Percentiles rank a stretch among this genome's conserved stretches.
These are phyloP conservation scores for Mortierella sp. DNA, from an alignment of 371 early-diverging fungal species.

Conservation along the genomic window DNA sequence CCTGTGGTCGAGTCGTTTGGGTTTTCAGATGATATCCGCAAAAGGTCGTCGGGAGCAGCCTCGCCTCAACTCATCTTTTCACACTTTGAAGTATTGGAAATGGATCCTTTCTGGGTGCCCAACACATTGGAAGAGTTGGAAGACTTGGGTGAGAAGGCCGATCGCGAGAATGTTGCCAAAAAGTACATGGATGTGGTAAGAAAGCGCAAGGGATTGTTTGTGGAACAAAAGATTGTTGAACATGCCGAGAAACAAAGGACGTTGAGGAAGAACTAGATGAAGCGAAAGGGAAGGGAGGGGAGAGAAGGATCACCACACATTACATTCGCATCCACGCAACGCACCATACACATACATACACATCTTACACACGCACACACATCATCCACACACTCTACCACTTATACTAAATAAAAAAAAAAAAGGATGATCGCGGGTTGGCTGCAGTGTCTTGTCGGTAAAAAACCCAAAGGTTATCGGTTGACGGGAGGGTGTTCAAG, in stretches of 20 bases:
- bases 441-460: no score
- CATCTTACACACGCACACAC: no score
- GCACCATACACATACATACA: no score
- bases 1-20: slow-evolving; percentile 99
- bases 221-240: slow-evolving; percentile 91
- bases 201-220: slow-evolving; percentile 93
- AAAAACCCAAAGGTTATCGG: no score
- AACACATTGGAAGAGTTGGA: slow-evolving; percentile 96
- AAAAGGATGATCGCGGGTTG: no score
- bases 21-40: slow-evolving; percentile 97
- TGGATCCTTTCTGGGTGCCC: slow-evolving; percentile 99
- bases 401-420: no score
- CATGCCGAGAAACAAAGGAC: slow-evolving; percentile 95
- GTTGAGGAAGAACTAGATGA: slow-evolving; percentile 65
- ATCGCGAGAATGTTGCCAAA: slow-evolving; percentile 94
- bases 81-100: slow-evolving; percentile 86
- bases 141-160: slow-evolving; percentile 96
- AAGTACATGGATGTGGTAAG: slow-evolving; percentile 96
- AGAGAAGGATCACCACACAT: no score
- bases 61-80: slow-evolving; percentile 92
- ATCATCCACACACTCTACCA: no score
- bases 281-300: no score
- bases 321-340: no score
- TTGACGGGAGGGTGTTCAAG: no score
- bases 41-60: slow-evolving; percentile 94